These are phyloP conservation scores for Jacaranda mimosifolia DNA, from an alignment of 257 asterid genomes.

Conservation along the genomic window DNA sequence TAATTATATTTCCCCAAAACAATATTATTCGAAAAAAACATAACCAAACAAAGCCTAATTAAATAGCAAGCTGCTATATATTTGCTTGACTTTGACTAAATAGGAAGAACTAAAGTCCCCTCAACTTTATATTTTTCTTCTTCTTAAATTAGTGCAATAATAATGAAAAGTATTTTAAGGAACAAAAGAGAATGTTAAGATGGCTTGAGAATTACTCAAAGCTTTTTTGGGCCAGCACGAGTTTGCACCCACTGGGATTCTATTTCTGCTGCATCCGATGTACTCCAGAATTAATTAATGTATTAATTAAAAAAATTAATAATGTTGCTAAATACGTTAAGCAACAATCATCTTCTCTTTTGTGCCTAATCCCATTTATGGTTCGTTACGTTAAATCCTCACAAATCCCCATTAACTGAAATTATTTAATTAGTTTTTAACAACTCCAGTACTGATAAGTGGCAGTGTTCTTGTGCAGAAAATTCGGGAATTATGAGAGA, in stretches of 20 bases:
- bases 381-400: constrained; percentile 87
- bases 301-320: not conserved
- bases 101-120: not conserved
- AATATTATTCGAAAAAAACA: too few species aligned
- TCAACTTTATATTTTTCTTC: not conserved
- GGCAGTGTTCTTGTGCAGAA: constrained; percentile 31
- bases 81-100: constrained; percentile 36
- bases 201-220: constrained; percentile 60
- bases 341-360: constrained; percentile 55
- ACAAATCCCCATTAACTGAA: constrained; percentile 63
- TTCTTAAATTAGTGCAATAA: not conserved
- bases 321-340: constrained; percentile 59
- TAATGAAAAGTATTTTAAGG: constrained; percentile 27
- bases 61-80: not conserved
- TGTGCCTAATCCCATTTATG: constrained; percentile 50
- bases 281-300: not conserved
- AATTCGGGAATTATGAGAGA: constrained; percentile 47
- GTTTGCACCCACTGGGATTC: constrained; percentile 59
- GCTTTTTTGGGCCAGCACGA: constrained; percentile 35
- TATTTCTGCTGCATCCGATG: constrained; percentile 36
- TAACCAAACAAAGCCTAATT: too few species aligned
- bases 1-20: too few species aligned
- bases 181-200: constrained; percentile 54
- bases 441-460: constrained; percentile 46
- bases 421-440: constrained; percentile 26